phyloP scores from a whole-genome alignment of 495 filamentous ascomycete genomes.

The Podospora pseudoanserina region DNA sequence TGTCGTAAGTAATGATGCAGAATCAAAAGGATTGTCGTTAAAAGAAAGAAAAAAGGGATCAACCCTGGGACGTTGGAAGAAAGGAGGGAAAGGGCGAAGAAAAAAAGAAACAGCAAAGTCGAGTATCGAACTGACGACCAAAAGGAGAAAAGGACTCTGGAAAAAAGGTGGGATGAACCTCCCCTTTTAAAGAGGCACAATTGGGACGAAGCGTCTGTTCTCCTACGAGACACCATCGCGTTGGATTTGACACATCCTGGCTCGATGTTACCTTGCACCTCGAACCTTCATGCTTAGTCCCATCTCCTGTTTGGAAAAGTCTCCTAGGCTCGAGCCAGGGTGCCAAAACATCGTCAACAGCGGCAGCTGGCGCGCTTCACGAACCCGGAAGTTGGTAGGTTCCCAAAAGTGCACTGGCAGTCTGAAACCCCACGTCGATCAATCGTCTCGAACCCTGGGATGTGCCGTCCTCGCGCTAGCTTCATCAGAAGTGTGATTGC shows the following conservation, averaged over 20 bases:
- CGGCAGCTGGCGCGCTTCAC: background rate
- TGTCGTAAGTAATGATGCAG: background rate
- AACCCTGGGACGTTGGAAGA: slow-evolving; percentile 6
- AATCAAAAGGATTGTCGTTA: slow-evolving; percentile 4
- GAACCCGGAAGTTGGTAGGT: background rate
- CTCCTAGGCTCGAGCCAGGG: background rate
- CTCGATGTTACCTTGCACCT: background rate
- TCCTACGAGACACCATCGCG: background rate
- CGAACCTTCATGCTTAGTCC: background rate
- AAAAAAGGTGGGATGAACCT: background rate
- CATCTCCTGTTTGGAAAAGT: slow-evolving; percentile 4
- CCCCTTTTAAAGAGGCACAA: background rate
- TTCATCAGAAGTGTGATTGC: background rate
- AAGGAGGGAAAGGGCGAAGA: background rate
- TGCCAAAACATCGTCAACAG: slow-evolving; percentile 11
- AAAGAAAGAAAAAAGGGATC: slow-evolving; percentile 10
- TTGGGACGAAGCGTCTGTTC: background rate
- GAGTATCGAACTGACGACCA: background rate
- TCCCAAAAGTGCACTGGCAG: background rate
- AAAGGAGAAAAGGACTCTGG: background rate
- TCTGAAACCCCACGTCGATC: slow-evolving; percentile 12
- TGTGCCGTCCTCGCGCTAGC: background rate
- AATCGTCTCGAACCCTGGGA: slow-evolving; percentile 3
- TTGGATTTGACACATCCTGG: background rate
- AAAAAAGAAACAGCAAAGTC: slow-evolving; percentile 9